Base-by-base conservation (phyloP, 306 rosid genomes). In the Cucurbita maxima region DNA sequence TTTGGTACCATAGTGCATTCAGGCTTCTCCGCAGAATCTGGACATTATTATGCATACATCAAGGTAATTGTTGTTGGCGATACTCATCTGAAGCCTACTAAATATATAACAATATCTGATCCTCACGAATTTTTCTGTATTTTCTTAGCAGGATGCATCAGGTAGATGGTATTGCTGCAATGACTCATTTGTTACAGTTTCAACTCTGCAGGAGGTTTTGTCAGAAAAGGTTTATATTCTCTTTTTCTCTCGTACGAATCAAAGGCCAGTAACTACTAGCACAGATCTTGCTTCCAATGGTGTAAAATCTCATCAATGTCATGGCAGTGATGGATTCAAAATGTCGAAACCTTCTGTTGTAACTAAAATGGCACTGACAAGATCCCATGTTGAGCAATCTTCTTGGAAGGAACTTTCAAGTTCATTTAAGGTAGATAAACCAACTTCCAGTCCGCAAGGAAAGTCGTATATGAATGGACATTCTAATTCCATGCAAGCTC, bases 1-100 rank as follows among this genome's bases (percentile, higher is more conserved):
- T 91, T 91, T 77, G 99, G 99, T 71, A 89, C 97, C 53, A 86
- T 95, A 78, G 99, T 95, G 81, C 99, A 95, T 82, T 91, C 99
- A 25, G 99, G 99, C 77, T 88, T 85, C 79, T 95, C 99, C 47
- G 96, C 88, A 0, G 97, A 95, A 38, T 91, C 99, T 82, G 99
- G 99, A 79, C 99, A 95, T 79, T 95, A 95, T 86, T 95, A 91
- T 30, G 90, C 99, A 43, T 95, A 95, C 80, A 84, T 95, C 71
- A 95, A 95, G 99, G 99, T 95, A 41, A 81, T 25, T 58, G 34
- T 25, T 58, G 34, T 45, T 22, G 69, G 64, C 43, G 22, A 41
- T 58, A 45, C 45, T 58, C 5, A 4, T 58, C 16, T 40, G 7
- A 19, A 57, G 7, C 36, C 19, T 58, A 74, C 43, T 14, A 10